Percentiles rank a stretch among this genome's conserved stretches.
These are phyloP conservation scores for Halenospora varia DNA, from an alignment of 495 filamentous ascomycete species.

Conservation along the genomic window DNA sequence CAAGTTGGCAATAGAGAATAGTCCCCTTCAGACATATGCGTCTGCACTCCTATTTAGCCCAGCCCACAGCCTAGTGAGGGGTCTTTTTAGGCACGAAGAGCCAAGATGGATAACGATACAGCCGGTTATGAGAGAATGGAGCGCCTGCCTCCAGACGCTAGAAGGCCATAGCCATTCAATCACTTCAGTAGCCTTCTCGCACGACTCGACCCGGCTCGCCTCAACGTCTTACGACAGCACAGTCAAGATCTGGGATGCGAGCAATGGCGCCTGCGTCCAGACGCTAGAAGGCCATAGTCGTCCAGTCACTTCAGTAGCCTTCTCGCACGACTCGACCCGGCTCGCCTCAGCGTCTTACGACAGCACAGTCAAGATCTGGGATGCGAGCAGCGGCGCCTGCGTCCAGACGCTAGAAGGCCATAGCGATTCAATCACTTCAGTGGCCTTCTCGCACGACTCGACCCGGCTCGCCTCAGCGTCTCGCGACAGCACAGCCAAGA, in stretches of 20 bases:
- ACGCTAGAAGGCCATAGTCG: background rate
- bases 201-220: conserved; percentile 59
- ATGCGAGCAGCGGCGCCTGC: background rate
- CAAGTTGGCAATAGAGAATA: conserved; percentile 18
- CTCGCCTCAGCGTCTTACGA: background rate
- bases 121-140: conserved; percentile 9
- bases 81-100: background rate
- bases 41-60: conserved; percentile 30
- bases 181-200: background rate
- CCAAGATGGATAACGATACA: conserved; percentile 1
- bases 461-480: background rate
- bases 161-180: background rate
- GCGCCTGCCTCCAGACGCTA: background rate
- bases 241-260: background rate
- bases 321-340: background rate
- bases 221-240: conserved; percentile 75
- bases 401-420: background rate
- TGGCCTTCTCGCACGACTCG: background rate
- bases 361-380: background rate
- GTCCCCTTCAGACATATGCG: conserved; percentile 27
- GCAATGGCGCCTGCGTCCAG: background rate
- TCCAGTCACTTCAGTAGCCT: background rate
- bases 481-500: background rate
- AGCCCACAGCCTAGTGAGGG: conserved; percentile 18
- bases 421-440: background rate